Base-by-base conservation (phyloP, 2,329 filamentous ascomycete genomes). In the Orbilia quercus region DNA sequence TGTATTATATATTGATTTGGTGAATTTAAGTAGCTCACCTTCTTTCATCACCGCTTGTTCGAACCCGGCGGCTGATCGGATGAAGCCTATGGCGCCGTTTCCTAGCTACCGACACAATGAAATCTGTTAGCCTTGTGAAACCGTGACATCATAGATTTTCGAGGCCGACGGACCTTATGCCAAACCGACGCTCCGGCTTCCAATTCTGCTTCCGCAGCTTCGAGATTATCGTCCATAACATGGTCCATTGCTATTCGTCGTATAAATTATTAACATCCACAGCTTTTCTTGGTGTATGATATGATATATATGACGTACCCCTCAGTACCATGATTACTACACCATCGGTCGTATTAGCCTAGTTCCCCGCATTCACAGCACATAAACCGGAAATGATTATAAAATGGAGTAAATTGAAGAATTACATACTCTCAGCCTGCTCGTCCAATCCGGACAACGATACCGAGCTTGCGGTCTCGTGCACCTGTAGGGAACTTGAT, bases 1-100 rank as follows among this genome's bases (percentile, higher is more conserved):
- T n/a, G n/a, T n/a, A n/a, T n/a, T n/a, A n/a, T n/a, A 7, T 53
- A 45, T 53, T 7, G 18, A 9, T 1, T 48, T 38, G 36, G 44
- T 53, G 57, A 23, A 47, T 44, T 55, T 54, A 16, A 55, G 60
- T 51, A 47, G 66, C 81, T 71, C 62, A 86, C 85, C 85, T 82
- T 96, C 88, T 65, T 87, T 88, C 90, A 98, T 95, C 76, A 96
- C 85, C 2, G 95, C 89, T 80, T 96, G 93, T 81, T 98, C 95
- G 78, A 96, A 95, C 1, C 93, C 93, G 0, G 98, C 83, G 1
- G 95, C 89, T 16, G 93, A 92, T 77, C 89, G 86, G 81, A 98
- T 89, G 80, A 98, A 98, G 47, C 87, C 88, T 18, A 92, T 88
- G 34, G 96, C 88, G 58, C 91, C 90, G 76, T 89, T 84, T 28